These are phyloP conservation scores for Lipomyces orientalis DNA, from an alignment of 805 yeast species.

Conservation along the genomic window DNA sequence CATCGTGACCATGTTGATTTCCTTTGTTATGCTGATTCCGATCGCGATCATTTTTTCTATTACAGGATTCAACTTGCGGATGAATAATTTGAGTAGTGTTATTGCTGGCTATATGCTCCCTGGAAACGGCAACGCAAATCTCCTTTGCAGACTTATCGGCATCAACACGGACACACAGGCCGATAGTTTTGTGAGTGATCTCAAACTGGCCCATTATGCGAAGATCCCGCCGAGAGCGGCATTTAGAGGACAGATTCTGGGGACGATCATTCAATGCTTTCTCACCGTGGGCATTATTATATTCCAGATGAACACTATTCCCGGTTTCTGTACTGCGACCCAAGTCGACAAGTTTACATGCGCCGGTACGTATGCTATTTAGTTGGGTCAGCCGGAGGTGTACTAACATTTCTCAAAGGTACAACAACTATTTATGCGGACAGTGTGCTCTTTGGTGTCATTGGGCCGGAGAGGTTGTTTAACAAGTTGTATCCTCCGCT, in stretches of 20 bases:
- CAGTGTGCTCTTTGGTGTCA: constrained; percentile 66
- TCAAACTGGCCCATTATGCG: constrained; percentile 60
- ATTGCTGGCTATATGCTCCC: constrained; percentile 59
- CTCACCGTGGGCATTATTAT: constrained; percentile 54
- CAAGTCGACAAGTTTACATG: constrained; percentile 36
- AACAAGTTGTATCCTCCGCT: constrained; percentile 63
- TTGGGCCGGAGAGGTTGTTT: constrained; percentile 68
- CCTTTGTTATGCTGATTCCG: constrained; percentile 63
- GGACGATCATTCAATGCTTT: constrained; percentile 60
- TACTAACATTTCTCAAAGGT: too few relatives aligned
- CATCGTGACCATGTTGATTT: constrained; percentile 59
- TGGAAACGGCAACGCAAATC: constrained; percentile 64
- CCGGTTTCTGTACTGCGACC: constrained; percentile 34
- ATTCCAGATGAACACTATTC: constrained; percentile 48
- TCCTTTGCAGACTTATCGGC: constrained; percentile 43
- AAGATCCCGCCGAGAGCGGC: constrained; percentile 58
- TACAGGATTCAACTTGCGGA: constrained; percentile 63
- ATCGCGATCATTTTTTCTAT: constrained; percentile 64
- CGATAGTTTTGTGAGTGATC: constrained; percentile 46
- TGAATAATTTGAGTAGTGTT: constrained; percentile 59
- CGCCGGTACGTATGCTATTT: too few relatives aligned
- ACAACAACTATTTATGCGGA: constrained; percentile 58
- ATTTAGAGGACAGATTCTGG: constrained; percentile 58
- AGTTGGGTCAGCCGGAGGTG: too few relatives aligned
- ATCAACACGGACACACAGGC: constrained; percentile 52